Percentiles rank a stretch among this genome's conserved stretches.
Conservation (phyloP, 208 protist species). For the Tetramitus jugosus region DNA sequence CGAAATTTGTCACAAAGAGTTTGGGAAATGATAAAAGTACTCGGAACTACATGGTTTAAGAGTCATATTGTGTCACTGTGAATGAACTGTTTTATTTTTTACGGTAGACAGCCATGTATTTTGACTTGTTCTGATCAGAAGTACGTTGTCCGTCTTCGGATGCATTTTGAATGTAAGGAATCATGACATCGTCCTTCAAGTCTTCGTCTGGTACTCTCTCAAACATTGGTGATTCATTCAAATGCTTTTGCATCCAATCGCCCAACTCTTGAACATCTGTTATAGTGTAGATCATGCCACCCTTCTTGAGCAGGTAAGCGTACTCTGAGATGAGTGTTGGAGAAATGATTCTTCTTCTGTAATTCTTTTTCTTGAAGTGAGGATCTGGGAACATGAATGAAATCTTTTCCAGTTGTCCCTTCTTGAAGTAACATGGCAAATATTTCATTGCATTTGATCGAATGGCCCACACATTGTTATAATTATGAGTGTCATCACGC, state of each 20-base stretch:
- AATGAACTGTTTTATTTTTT: too few relatives aligned
- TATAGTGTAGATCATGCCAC: slow-evolving; percentile 90
- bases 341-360: slow-evolving; percentile 90
- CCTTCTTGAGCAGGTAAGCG: slow-evolving; percentile 80
- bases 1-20: too few relatives aligned
- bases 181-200: slow-evolving; percentile 31
- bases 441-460: slow-evolving; percentile 96
- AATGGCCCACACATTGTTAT: slow-evolving; percentile 86
- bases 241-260: slow-evolving; percentile 81
- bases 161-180: background rate
- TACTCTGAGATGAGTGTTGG: slow-evolving; percentile 88
- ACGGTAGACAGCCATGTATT: slow-evolving; percentile 9
- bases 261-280: slow-evolving; percentile 79
- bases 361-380: slow-evolving; percentile 95
- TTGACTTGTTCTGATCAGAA: background rate
- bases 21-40: too few relatives aligned
- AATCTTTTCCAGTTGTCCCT: slow-evolving; percentile 83
- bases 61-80: too few relatives aligned
- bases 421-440: slow-evolving; percentile 88
- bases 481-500: slow-evolving; percentile 48
- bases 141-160: background rate
- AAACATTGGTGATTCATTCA: slow-evolving; percentile 84
- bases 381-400: slow-evolving; percentile 97
- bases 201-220: slow-evolving; percentile 59
- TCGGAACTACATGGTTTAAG: too few relatives aligned